Conservation (phyloP, 352 stramenopile genomes). For the Globisporangium cystogenes region DNA sequence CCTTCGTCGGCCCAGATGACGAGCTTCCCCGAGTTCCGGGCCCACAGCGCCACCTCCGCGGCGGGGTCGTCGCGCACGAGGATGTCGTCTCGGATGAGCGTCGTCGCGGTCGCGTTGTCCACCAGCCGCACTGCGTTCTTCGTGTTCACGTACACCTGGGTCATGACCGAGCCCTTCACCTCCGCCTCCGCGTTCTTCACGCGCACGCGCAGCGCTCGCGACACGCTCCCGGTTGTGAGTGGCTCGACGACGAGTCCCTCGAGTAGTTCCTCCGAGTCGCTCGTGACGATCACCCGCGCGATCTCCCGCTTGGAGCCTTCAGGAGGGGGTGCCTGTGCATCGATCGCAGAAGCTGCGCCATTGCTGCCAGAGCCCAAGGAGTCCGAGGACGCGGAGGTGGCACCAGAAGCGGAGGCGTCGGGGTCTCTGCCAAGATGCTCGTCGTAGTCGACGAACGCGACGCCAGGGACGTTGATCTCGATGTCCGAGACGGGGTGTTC, state of each 20-base stretch:
- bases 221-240: constrained; percentile 31
- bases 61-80: constrained; percentile 20
- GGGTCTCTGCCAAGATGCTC: background rate
- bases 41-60: background rate
- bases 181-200: constrained; percentile 47
- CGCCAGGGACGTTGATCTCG: background rate
- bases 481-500: background rate
- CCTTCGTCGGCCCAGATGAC: background rate
- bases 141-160: constrained; percentile 44
- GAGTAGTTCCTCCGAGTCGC: constrained; percentile 47
- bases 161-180: constrained; percentile 39
- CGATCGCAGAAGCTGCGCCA: too few relatives aligned
- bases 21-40: background rate
- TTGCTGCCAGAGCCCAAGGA: too few relatives aligned
- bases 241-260: constrained; percentile 29
- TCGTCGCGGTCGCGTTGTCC: constrained; percentile 25
- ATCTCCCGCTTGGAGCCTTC: constrained; percentile 4
- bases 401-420: background rate
- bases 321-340: background rate
- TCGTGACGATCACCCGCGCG: constrained; percentile 41
- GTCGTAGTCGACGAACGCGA: background rate
- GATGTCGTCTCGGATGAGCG: constrained; percentile 36
- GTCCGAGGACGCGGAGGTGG: background rate
- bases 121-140: constrained; percentile 26
- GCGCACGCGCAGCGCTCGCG: constrained; percentile 13